Base-by-base conservation (phyloP, 352 stramenopile species). In the Phytophthora crassamura region DNA sequence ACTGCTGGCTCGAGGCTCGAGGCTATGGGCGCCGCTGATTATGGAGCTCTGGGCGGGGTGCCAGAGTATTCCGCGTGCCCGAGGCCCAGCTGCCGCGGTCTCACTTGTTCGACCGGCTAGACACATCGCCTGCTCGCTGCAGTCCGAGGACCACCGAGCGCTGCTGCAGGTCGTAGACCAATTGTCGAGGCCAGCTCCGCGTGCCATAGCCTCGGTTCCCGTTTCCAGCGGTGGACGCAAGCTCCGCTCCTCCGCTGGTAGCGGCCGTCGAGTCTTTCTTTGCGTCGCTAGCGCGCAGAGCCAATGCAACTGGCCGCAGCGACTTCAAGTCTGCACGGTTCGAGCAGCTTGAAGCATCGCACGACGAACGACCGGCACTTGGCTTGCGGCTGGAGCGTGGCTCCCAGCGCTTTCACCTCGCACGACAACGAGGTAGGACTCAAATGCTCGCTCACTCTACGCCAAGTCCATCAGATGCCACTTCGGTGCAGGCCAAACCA, bases 51-150 rank as follows among this genome's bases (percentile, higher is more conserved):
- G 35, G n/a, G 43, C 7, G 43, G 8, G 46, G 47, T 49, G 47
- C 28, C 28, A 47, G 53, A 59, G 62, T 69, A 64, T 69, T 65
- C 49, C 52, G 28, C 18, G 28, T 63, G 62, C 39, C 36, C 33
- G 42, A n/a, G n/a, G 43, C 34, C 59, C 59, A 61, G 41, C 22
- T 50, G 59, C 32, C 16, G 40, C n/a, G n/a, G n/a, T n/a, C n/a
- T n/a, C n/a, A n/a, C n/a, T 45, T 56, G 12, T 20, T 16, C 38
- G 7, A 42, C 40, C n/a, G n/a, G n/a, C n/a, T n/a, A 51, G 52
- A 60, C 52, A 48, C 41, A 45, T 60, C 52, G 51, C 49, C 10
- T 42, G 39, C 6, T 43, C n/a, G 30, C 39, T n/a, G 16, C 7
- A n/a, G n/a, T n/a, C 39, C 16, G 49, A 36, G 30, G 5, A 49